Evolutionary conservation across 2,329 filamentous ascomycete genomes (phyloP).

Genomic region (Neoscytalidium dimidiatum): DNA sequence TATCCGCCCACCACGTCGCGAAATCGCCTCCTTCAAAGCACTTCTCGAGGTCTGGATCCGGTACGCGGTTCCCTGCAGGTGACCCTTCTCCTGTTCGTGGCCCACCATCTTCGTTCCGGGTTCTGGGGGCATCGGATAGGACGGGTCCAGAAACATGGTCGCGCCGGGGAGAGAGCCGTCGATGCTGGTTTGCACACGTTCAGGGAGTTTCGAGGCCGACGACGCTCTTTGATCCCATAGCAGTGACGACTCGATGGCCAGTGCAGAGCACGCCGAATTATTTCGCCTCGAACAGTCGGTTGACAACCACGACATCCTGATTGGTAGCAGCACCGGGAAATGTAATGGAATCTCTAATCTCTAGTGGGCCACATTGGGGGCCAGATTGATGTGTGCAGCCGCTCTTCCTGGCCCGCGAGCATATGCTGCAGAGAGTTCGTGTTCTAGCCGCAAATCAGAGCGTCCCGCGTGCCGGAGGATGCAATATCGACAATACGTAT

Average conservation of each 20-base stretch:
- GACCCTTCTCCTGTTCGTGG: slow-evolving; percentile 32
- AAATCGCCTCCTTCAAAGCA: slow-evolving; percentile 59
- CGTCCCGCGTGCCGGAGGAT: slow-evolving; percentile 49
- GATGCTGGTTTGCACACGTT: slow-evolving; percentile 36
- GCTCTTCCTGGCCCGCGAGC: slow-evolving; percentile 57
- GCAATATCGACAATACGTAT: slow-evolving; percentile 49
- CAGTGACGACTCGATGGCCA: slow-evolving; percentile 44
- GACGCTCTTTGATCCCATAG: slow-evolving; percentile 40
- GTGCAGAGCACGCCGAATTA: slow-evolving; percentile 57
- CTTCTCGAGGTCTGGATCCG: slow-evolving; percentile 51
- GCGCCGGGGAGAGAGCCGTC: slow-evolving; percentile 45
- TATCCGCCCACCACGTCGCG: slow-evolving; percentile 60
- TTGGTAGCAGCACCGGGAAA: slow-evolving; percentile 36
- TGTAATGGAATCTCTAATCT: no score
- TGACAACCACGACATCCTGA: slow-evolving; percentile 58
- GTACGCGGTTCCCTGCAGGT: slow-evolving; percentile 54
- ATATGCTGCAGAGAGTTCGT: slow-evolving; percentile 57
- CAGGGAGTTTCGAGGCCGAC: slow-evolving; percentile 31
- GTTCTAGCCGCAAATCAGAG: slow-evolving; percentile 60
- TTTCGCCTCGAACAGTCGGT: slow-evolving; percentile 62
- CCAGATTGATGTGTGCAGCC: slow-evolving; percentile 59
- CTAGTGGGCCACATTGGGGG: slow-evolving; percentile 58
- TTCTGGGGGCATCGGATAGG: slow-evolving; percentile 48
- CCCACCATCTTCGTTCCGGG: slow-evolving; percentile 33
- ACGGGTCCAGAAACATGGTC: slow-evolving; percentile 55